These are phyloP conservation scores for Neurospora pannonica DNA, from an alignment of 495 filamentous ascomycete species.

Conservation along the genomic window DNA sequence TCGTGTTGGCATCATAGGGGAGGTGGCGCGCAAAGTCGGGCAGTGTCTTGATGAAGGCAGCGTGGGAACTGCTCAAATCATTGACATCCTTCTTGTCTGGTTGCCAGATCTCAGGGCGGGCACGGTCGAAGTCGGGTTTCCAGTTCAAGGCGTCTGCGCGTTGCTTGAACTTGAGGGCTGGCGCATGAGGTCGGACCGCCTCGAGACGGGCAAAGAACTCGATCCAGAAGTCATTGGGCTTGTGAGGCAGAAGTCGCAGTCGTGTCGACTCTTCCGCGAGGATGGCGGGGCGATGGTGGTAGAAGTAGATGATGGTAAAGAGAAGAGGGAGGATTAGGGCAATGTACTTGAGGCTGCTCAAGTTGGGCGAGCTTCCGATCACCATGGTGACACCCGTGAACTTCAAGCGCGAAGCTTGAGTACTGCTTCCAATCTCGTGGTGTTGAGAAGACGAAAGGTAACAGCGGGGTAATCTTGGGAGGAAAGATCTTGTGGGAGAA, in stretches of 20 bases:
- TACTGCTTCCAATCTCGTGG: neutral
- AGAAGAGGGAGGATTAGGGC: constrained; percentile 1
- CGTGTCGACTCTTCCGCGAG: neutral
- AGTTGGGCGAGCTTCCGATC: neutral
- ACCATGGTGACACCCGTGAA: neutral
- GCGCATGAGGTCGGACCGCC: neutral
- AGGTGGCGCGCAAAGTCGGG: constrained; percentile 26
- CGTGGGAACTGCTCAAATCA: constrained; percentile 21
- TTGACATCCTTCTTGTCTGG: neutral
- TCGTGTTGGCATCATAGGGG: constrained; percentile 35
- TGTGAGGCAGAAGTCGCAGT: neutral
- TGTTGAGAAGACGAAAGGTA: neutral
- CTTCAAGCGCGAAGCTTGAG: neutral
- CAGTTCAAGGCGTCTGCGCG: neutral
- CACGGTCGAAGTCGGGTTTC: neutral
- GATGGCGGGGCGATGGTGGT: neutral
- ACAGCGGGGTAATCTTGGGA: neutral
- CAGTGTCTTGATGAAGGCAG: constrained; percentile 32
- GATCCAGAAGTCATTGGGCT: constrained; percentile 7
- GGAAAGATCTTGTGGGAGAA: neutral
- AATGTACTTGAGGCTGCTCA: neutral
- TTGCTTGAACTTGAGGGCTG: neutral
- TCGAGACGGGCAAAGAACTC: constrained; percentile 13
- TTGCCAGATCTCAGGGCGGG: constrained; percentile 1
- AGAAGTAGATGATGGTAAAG: constrained; percentile 2